These are phyloP conservation scores for Cercophora scortea DNA, from an alignment of 495 filamentous ascomycete species.

Conservation along the genomic window DNA sequence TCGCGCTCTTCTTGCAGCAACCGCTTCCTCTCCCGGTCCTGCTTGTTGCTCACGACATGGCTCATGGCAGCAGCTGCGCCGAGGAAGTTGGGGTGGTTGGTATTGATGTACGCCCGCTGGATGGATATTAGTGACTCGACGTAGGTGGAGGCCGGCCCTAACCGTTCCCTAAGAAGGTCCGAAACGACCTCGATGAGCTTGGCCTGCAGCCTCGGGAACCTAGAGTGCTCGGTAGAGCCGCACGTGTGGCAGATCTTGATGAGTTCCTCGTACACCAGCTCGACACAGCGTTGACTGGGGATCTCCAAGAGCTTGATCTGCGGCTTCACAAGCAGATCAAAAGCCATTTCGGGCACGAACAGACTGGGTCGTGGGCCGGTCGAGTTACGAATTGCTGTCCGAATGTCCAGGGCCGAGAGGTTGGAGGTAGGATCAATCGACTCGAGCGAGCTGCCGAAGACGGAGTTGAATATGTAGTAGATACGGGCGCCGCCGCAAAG, in stretches of 20 bases:
- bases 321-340: conserved; percentile 94
- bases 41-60: conserved; percentile 84
- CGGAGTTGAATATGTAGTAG: conserved; percentile 99
- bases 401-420: conserved; percentile 91
- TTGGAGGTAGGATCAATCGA: conserved; percentile 93
- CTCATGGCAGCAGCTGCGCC: conserved; percentile 98
- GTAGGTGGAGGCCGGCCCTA: conserved; percentile 82
- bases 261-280: conserved; percentile 96
- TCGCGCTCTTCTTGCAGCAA: conserved; percentile 73
- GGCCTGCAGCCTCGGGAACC: conserved; percentile 89
- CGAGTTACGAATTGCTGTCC: conserved; percentile 96
- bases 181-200: conserved; percentile 98
- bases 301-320: conserved; percentile 95
- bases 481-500: conserved; percentile 94
- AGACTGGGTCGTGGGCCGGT: conserved; percentile 92
- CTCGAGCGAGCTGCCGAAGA: conserved; percentile 95
- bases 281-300: conserved; percentile 94
- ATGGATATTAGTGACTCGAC: conserved; percentile 96
- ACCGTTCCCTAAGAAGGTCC: conserved; percentile 83
- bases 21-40: conserved; percentile 82
- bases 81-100: conserved; percentile 97
- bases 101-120: conserved; percentile 98
- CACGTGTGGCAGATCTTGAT: conserved; percentile 99
- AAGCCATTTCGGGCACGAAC: conserved; percentile 95
- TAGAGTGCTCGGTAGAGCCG: conserved; percentile 83